Evolutionary conservation across 2,329 filamentous ascomycete genomes (phyloP).

Genomic region (Penicillium decumbens): DNA sequence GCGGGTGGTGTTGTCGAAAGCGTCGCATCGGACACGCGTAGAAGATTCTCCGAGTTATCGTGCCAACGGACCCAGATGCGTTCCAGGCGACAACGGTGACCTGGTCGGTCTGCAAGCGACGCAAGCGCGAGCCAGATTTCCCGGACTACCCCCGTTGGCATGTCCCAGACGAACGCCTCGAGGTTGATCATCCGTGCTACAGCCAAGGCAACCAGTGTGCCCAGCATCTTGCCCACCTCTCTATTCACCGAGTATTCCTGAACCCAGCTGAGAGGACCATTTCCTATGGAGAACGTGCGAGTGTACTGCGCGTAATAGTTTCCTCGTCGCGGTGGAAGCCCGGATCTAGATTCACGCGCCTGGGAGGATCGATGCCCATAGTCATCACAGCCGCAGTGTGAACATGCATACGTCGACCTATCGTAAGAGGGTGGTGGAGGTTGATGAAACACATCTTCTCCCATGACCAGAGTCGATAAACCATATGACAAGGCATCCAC

Average conservation of each 20-base stretch:
- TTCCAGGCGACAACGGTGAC: slow-evolving; percentile 62
- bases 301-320: slow-evolving; percentile 76
- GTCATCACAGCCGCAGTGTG: slow-evolving; percentile 30
- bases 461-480: slow-evolving; percentile 72
- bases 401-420: slow-evolving; percentile 18
- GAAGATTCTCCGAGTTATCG: slow-evolving; percentile 57
- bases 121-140: slow-evolving; percentile 77
- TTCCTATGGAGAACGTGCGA: slow-evolving; percentile 78
- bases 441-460: slow-evolving; percentile 58
- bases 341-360: slow-evolving; percentile 1
- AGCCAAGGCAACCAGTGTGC: slow-evolving; percentile 71
- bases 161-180: slow-evolving; percentile 81
- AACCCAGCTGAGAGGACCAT: slow-evolving; percentile 73
- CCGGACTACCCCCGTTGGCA: slow-evolving; percentile 76
- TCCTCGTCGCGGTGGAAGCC: slow-evolving; percentile 48
- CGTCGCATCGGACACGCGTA: slow-evolving; percentile 15
- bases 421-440: slow-evolving; percentile 35
- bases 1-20: slow-evolving; percentile 15
- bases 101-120: slow-evolving; percentile 61
- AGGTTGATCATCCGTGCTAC: slow-evolving; percentile 77
- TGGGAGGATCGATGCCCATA: slow-evolving; percentile 14
- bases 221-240: slow-evolving; percentile 83
- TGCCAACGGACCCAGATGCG: slow-evolving; percentile 80
- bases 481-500: slow-evolving; percentile 82
- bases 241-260: slow-evolving; percentile 77